Conservation (phyloP, 805 yeast genomes). For the Schwanniomyces occidentalis region DNA sequence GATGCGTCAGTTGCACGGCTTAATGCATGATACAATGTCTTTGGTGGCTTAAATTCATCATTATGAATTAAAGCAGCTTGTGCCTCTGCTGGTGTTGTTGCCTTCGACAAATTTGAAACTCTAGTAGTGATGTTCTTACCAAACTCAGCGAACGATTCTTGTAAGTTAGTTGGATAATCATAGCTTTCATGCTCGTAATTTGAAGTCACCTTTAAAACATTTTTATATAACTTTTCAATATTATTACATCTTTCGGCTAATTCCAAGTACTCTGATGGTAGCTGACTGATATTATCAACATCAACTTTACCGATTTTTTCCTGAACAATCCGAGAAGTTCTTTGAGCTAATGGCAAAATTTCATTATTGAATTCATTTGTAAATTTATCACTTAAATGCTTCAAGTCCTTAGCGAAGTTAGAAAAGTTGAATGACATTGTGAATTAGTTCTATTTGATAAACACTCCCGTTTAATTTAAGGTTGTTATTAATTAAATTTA, state of each 20-base stretch:
- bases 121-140: conserved; percentile 65
- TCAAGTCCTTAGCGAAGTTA: conserved; percentile 42
- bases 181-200: conserved; percentile 75
- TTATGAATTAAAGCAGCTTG: conserved; percentile 62
- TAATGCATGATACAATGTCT: conserved; percentile 80
- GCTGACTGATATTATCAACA: conserved; percentile 67
- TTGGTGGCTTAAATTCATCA: conserved; percentile 59
- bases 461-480: too few species aligned
- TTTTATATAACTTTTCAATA: conserved; percentile 41
- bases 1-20: conserved; percentile 70
- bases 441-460: too few species aligned
- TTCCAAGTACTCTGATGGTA: conserved; percentile 76
- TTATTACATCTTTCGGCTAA: conserved; percentile 41
- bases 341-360: conserved; percentile 66
- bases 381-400: conserved; percentile 42
- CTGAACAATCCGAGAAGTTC: conserved; percentile 77
- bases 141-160: conserved; percentile 74
- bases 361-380: conserved; percentile 56
- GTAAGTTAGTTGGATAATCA: conserved; percentile 77
- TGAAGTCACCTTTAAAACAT: conserved; percentile 42
- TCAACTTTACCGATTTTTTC: conserved; percentile 73
- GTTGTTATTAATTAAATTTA: too few species aligned
- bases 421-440: conserved; percentile 48
- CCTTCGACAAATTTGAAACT: conserved; percentile 67
- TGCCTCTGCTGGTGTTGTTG: conserved; percentile 78